phyloP scores from a whole-genome alignment of 345 rosid genomes.

The Murraya paniculata region DNA sequence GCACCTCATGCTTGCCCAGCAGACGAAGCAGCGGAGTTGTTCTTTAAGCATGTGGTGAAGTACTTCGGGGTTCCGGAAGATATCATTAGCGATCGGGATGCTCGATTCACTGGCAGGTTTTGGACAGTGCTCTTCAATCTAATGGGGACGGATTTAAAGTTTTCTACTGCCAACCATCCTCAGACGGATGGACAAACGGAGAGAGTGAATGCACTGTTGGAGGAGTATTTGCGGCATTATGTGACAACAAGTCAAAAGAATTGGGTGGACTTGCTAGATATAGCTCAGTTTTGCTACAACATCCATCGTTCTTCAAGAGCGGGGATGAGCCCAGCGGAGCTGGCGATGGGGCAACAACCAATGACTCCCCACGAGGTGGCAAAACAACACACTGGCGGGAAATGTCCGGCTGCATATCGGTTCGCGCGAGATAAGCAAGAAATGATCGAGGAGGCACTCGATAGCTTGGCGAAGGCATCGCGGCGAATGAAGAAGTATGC shows the following conservation, averaged over 20 bases:
- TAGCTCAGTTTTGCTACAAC: neutral
- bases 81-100: neutral
- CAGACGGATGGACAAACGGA: neutral
- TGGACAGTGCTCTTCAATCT: neutral
- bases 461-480: no score
- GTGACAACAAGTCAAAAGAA: no score
- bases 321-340: neutral
- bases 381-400: rapidly evolving
- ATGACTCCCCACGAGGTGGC: neutral
- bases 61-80: no score
- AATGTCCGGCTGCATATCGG: no score
- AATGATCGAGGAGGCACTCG: no score
- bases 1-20: neutral
- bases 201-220: neutral
- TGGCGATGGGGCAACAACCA: neutral
- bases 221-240: no score
- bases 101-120: no score
- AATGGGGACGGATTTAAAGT: no score
- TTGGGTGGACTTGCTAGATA: no score
- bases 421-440: no score
- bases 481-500: no score
- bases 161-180: neutral
- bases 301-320: neutral
- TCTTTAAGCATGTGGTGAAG: neutral
- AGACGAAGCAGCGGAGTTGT: neutral